Percentiles rank a stretch among this genome's conserved stretches.
Evolutionary conservation across 2,329 filamentous ascomycete species (phyloP).

Genomic region (Apiospora phragmitis): DNA sequence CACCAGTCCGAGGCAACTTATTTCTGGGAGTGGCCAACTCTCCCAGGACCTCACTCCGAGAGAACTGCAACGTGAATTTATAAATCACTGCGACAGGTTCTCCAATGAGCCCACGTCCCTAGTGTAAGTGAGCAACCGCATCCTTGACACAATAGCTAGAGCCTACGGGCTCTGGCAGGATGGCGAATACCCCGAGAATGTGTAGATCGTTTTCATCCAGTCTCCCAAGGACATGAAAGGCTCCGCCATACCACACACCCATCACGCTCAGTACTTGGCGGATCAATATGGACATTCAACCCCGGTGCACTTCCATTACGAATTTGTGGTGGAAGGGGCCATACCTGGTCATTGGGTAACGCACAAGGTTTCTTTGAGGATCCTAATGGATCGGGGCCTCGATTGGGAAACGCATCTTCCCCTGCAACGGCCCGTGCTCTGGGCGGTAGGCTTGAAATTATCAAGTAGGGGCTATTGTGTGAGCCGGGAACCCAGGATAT

Average conservation of each 20-base stretch:
- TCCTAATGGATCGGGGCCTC: background rate
- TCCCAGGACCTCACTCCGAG: too few species aligned
- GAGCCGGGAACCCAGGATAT: background rate
- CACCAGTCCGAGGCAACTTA: background rate
- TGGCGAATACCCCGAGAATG: background rate
- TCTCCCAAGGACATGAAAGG: background rate
- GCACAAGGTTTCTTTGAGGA: background rate
- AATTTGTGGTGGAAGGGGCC: background rate
- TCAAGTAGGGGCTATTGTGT: background rate
- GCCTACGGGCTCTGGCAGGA: background rate
- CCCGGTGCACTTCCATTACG: background rate
- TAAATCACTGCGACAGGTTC: background rate
- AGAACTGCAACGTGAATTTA: too few species aligned
- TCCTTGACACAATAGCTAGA: background rate
- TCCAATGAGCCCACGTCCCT: background rate
- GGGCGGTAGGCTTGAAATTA: too few species aligned
- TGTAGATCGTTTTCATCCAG: background rate
- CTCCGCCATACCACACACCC: background rate
- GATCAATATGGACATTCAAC: background rate
- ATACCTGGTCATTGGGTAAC: background rate
- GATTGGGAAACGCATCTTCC: background rate
- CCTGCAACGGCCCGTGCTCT: too few species aligned
- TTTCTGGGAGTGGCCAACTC: background rate
- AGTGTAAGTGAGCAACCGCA: background rate
- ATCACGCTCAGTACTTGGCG: background rate